phyloP scores from a whole-genome alignment of 1,139 yeast species.

The Schizosaccharomyces versatilis region DNA sequence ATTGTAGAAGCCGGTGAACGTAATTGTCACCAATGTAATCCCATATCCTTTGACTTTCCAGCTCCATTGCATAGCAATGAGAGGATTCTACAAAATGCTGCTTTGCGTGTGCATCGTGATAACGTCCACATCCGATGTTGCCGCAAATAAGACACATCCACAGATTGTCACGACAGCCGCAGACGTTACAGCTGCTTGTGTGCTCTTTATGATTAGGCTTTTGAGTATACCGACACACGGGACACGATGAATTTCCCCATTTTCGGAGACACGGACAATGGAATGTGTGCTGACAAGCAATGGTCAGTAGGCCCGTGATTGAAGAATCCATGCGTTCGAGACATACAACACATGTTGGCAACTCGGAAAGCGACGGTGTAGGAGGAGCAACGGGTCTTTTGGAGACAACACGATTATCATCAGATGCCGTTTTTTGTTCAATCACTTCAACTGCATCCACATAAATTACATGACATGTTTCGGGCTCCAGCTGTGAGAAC shows the following conservation, averaged over 20 bases:
- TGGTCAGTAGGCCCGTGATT: conserved; percentile 62
- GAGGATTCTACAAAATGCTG: conserved; percentile 57
- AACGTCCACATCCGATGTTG: conserved; percentile 71
- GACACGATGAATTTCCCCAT: conserved; percentile 71
- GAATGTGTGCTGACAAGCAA: conserved; percentile 82
- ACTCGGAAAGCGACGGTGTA: conserved; percentile 28
- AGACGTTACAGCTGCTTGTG: conserved; percentile 23
- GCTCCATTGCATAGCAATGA: conserved; percentile 85
- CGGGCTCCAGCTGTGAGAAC: conserved; percentile 78
- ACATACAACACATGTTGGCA: conserved; percentile 89
- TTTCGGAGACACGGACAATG: conserved; percentile 74
- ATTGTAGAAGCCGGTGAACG: conserved; percentile 68
- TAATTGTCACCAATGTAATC: conserved; percentile 83
- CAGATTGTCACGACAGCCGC: conserved; percentile 44
- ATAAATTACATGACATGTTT: conserved; percentile 54
- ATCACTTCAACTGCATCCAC: conserved; percentile 20
- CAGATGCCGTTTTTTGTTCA: conserved; percentile 4
- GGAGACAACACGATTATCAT: conserved; percentile 3
- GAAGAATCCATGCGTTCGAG: conserved; percentile 71
- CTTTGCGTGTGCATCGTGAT: conserved; percentile 69
- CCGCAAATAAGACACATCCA: conserved; percentile 92
- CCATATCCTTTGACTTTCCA: conserved; percentile 74
- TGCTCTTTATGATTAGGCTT: conserved; percentile 16
- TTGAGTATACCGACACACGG: conserved; percentile 63
- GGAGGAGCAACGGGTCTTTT: conserved; percentile 18